A percentile compares a stretch with the other conserved stretches of the same genome.
phyloP scores from a whole-genome alignment of 495 filamentous ascomycete genomes.

The Annulohypoxylon moriforme region DNA sequence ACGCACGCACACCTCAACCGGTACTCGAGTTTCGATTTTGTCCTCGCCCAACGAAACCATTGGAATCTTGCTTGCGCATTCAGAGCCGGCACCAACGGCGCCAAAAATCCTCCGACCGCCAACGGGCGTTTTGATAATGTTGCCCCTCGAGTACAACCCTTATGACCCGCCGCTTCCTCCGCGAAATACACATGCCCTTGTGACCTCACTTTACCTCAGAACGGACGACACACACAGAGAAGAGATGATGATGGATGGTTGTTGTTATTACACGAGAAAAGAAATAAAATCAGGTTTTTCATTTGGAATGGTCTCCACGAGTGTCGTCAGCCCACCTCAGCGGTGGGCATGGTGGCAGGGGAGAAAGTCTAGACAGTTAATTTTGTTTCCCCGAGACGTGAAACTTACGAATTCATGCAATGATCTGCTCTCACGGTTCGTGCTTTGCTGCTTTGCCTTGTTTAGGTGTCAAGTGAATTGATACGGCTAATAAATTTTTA shows the following conservation, averaged over 20 bases:
- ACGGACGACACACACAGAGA: constrained; percentile 35
- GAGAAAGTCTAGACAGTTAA: constrained; percentile 51
- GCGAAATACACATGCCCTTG: constrained; percentile 27
- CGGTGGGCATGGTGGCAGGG: constrained; percentile 40
- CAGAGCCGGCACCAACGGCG: neutral
- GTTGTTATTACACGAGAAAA: constrained; percentile 51
- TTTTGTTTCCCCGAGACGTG: constrained; percentile 48
- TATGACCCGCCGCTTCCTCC: constrained; percentile 33
- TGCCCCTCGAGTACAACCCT: constrained; percentile 37
- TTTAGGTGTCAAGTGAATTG: constrained; percentile 18
- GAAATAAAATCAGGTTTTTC: constrained; percentile 54
- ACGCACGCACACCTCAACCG: constrained; percentile 39
- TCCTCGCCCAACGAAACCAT: constrained; percentile 42
- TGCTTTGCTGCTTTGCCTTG: constrained; percentile 8
- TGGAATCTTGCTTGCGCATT: constrained; percentile 28
- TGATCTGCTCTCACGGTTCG: constrained; percentile 39
- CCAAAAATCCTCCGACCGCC: constrained; percentile 32
- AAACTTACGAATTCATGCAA: constrained; percentile 48
- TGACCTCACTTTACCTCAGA: constrained; percentile 35
- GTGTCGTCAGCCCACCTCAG: constrained; percentile 27
- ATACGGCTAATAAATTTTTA: constrained; percentile 2
- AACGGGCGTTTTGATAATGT: constrained; percentile 39
- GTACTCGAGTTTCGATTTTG: constrained; percentile 43
- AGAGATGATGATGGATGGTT: constrained; percentile 35
- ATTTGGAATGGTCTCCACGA: constrained; percentile 48